Conservation (phyloP, 306 rosid species). For the Pyrus pyrifolia region DNA sequence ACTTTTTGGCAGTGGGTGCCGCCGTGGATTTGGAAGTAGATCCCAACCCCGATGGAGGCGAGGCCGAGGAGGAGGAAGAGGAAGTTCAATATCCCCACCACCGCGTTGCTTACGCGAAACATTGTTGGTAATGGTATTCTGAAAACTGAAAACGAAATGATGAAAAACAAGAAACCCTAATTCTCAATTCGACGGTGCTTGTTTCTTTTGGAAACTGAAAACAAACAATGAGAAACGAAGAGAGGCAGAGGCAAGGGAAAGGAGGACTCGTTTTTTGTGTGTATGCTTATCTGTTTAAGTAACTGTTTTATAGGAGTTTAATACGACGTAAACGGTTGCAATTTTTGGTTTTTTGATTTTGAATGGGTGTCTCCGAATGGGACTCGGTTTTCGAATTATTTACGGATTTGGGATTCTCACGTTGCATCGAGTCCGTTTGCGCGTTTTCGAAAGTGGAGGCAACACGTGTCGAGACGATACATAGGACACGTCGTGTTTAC, state of each 20-base stretch:
- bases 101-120: constrained; percentile 58
- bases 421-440: neutral
- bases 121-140: neutral
- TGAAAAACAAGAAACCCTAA: neutral
- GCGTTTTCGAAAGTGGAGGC: neutral
- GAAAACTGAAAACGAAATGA: neutral
- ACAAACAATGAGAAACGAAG: neutral
- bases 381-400: neutral
- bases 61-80: constrained; percentile 43
- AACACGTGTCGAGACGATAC: neutral
- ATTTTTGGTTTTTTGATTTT: neutral
- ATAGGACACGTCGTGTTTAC: neutral
- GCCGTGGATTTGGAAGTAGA: constrained; percentile 35
- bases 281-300: neutral
- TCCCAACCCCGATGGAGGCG: constrained; percentile 31
- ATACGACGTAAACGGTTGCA: neutral
- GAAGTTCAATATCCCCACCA: constrained; percentile 48
- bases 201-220: neutral
- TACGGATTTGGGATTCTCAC: neutral
- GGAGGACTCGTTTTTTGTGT: neutral
- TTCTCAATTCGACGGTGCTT: neutral
- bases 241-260: neutral
- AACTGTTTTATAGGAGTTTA: constrained; percentile 6
- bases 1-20: constrained; percentile 53
- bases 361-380: neutral